Evolutionary conservation across 2,329 filamentous ascomycete species (phyloP).

Genomic region (Alternaria ventricosa): DNA sequence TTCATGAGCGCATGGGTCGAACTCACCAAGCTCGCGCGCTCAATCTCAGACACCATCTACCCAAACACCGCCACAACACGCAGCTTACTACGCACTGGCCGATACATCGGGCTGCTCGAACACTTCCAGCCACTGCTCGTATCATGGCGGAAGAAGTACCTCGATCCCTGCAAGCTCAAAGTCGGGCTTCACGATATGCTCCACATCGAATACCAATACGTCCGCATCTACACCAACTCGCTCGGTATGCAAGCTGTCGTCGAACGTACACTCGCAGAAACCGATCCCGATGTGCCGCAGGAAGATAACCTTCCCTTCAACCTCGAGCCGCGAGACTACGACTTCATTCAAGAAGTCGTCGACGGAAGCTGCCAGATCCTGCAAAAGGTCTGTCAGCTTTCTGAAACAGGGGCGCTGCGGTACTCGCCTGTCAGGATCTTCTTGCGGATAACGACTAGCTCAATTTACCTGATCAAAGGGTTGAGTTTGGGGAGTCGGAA

Average conservation of each 20-base stretch:
- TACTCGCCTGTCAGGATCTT: conserved; percentile 63
- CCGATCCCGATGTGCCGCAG: conserved; percentile 46
- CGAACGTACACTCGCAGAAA: conserved; percentile 57
- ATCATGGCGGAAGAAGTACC: conserved; percentile 50
- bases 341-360: conserved; percentile 63
- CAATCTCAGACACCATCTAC: conserved; percentile 62
- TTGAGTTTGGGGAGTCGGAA: conserved; percentile 59
- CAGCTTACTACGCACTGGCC: conserved; percentile 54
- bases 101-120: conserved; percentile 58
- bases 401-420: conserved; percentile 54
- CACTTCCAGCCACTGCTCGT: conserved; percentile 53
- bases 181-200: conserved; percentile 56
- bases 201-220: conserved; percentile 60
- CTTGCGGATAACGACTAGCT: conserved; percentile 61
- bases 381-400: conserved; percentile 57
- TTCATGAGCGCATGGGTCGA: conserved; percentile 61
- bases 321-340: conserved; percentile 59
- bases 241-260: conserved; percentile 65
- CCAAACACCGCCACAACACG: conserved; percentile 52
- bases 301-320: conserved; percentile 51
- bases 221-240: conserved; percentile 53
- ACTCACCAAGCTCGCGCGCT: conserved; percentile 55
- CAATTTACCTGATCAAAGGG: conserved; percentile 62
- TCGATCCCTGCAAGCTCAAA: conserved; percentile 47
- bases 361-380: conserved; percentile 61